Evolutionary conservation across 2,329 filamentous ascomycete species (phyloP).

Genomic region (Pestalotiopsis sp.): DNA sequence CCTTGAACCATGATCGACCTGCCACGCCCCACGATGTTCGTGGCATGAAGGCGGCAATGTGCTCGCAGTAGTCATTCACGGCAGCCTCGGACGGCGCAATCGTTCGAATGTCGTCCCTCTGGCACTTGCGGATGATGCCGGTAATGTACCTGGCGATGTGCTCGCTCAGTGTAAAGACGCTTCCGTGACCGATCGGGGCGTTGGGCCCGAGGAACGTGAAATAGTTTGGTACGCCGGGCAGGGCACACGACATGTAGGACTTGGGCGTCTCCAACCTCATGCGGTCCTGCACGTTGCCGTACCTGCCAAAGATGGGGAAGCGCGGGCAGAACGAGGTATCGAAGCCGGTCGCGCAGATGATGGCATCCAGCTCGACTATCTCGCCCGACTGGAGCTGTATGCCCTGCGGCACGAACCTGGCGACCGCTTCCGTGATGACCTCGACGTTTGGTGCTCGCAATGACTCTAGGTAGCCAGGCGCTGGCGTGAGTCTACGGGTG

Average conservation of each 20-base stretch:
- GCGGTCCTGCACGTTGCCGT: constrained; percentile 52
- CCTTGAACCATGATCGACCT: constrained; percentile 56
- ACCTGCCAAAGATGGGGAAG: constrained; percentile 50
- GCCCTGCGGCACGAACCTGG: constrained; percentile 47
- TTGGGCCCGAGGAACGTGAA: constrained; percentile 57
- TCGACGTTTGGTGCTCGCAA: constrained; percentile 49
- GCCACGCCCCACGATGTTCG: constrained; percentile 50
- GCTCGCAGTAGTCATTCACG: constrained; percentile 52
- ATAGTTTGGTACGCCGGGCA: constrained; percentile 55
- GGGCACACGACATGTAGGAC: constrained; percentile 57
- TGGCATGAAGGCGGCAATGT: constrained; percentile 52
- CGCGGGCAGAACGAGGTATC: constrained; percentile 54
- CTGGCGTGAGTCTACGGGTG: constrained; percentile 52
- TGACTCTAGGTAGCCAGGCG: constrained; percentile 49
- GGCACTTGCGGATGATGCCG: constrained; percentile 48
- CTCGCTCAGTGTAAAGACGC: constrained; percentile 51
- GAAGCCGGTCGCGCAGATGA: constrained; percentile 62
- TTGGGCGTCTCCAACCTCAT: constrained; percentile 46
- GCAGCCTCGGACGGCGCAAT: constrained; percentile 46
- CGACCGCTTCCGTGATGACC: constrained; percentile 47
- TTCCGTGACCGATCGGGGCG: constrained; percentile 51
- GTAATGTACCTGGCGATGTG: constrained; percentile 56
- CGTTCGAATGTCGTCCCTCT: constrained; percentile 50
- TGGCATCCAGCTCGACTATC: constrained; percentile 53
- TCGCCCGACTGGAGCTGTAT: constrained; percentile 49